Evolutionary conservation across 2,329 filamentous ascomycete species (phyloP).

Genomic region (Waltergamsia citrina): DNA sequence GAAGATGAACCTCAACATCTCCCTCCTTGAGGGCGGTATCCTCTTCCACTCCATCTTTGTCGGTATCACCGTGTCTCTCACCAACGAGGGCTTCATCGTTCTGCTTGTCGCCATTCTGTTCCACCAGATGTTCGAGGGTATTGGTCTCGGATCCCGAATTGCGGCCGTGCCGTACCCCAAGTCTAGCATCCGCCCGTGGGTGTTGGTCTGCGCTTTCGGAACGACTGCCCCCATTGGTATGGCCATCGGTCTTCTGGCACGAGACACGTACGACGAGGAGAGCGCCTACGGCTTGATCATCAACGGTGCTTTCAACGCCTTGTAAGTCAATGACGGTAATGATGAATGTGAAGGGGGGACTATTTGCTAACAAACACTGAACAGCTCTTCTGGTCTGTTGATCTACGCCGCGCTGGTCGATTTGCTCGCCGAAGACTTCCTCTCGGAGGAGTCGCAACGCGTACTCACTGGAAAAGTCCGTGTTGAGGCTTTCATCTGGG

Average conservation of each 20-base stretch:
- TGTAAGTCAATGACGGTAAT: conserved; percentile 31
- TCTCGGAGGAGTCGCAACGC: conserved; percentile 45
- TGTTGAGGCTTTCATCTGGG: conserved; percentile 40
- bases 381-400: conserved; percentile 47
- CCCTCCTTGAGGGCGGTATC: conserved; percentile 68
- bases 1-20: conserved; percentile 62
- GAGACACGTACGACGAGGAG: conserved; percentile 50
- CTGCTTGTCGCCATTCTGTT: conserved; percentile 62
- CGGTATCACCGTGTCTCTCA: conserved; percentile 63
- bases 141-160: conserved; percentile 62
- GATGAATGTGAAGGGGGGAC: too few relatives aligned
- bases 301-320: conserved; percentile 56
- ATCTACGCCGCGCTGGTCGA: conserved; percentile 56
- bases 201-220: conserved; percentile 52
- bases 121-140: conserved; percentile 55
- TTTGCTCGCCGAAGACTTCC: conserved; percentile 54
- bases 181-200: conserved; percentile 47
- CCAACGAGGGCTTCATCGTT: conserved; percentile 56
- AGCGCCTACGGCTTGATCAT: conserved; percentile 55
- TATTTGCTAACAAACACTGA: not conserved
- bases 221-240: conserved; percentile 56
- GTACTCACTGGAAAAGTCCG: conserved; percentile 42
- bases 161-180: conserved; percentile 53
- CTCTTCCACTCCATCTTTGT: conserved; percentile 73
- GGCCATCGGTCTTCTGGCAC: conserved; percentile 49